Conservation (phyloP, 306 rosid species). For the Luffa aegyptiaca region DNA sequence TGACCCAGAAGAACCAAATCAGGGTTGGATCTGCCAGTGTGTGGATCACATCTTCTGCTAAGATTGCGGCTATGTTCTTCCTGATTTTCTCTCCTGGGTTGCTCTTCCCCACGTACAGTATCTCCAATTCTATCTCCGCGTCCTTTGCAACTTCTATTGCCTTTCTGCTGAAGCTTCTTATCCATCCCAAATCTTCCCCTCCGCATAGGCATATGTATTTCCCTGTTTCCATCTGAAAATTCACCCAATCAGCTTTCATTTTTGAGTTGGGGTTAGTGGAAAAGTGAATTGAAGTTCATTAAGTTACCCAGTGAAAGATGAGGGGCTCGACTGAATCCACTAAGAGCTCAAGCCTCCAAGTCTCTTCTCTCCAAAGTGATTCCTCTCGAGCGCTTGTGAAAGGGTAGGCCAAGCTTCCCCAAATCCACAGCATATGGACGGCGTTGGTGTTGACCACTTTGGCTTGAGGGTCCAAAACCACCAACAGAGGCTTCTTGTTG, state of each 20-base stretch:
- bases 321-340: conserved; percentile 38
- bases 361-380: conserved; percentile 50
- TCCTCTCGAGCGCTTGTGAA: conserved; percentile 48
- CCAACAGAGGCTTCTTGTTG: conserved; percentile 42
- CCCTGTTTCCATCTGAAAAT: conserved; percentile 27
- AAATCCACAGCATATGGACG: conserved; percentile 63
- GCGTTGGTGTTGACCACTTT: conserved; percentile 48
- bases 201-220: conserved; percentile 45
- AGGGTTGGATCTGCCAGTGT: conserved; percentile 30
- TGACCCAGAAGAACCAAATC: conserved; percentile 59
- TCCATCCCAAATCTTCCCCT: conserved; percentile 46
- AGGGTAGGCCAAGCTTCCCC: conserved; percentile 58
- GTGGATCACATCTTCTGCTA: conserved; percentile 20
- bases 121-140: conserved; percentile 27
- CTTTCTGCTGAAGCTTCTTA: conserved; percentile 30
- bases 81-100: conserved; percentile 35
- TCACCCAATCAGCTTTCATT: too few relatives aligned
- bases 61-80: conserved; percentile 16
- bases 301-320: conserved; percentile 38
- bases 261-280: not conserved
- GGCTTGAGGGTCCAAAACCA: conserved; percentile 51
- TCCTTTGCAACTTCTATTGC: conserved; percentile 23
- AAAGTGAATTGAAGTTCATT: not conserved
- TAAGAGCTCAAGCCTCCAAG: conserved; percentile 43
- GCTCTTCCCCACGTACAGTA: conserved; percentile 46